Base-by-base conservation (phyloP, 768 basidiomycete genomes). In the Collybiopsis luxurians region DNA sequence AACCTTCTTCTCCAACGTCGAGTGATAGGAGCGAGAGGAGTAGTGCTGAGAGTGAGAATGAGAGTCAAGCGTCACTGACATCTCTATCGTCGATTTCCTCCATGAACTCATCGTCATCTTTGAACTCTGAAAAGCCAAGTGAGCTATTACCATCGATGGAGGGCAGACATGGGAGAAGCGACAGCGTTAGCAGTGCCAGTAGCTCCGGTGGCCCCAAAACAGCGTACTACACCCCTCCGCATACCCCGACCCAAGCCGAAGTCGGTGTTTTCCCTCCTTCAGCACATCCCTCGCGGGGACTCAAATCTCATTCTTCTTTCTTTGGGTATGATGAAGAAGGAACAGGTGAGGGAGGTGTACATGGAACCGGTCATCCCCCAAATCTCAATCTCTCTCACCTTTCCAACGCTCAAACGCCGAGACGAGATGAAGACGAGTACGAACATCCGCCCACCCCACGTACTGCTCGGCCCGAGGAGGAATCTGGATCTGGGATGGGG, bases 401-500 rank as follows among this genome's bases (percentile, higher is more conserved):
- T 6, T 34, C 31, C 31, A 34, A 34, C 13, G 23, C 23, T 34
- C 13, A 17, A 28, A 3, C 28, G 27, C 27, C 19, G 24, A 24
- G 36, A 19, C 40, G 42, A 30, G 40, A 47, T 26, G 24, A 47
- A 4, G 28, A 31, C 13, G 27, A 51, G 4, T 21, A 31, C 45
- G 54, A 55, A 9, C 30, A 27, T 11, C 82, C 84, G 10, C 81
- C 80, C 21, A 84, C 87, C 10, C 87, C 85, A 4, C 69, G 71
- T 48, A 90, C 89, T 1, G 87, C 84, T 1, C 81, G 84, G 2
- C 88, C 86, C 4, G 85, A 83, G 13, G 64, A 62, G 11, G 47
- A 47, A 27, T 15, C 15, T 39, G 36, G 50, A 3, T 24, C 36
- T 7, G 50, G 23, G 36, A 3, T 23, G 9, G 53, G 53, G 28